Percentiles rank a stretch among this genome's conserved stretches.
These are phyloP conservation scores for Schizochytrium sp. DNA, from an alignment of 108 stramenopile genomes.

Conservation along the genomic window DNA sequence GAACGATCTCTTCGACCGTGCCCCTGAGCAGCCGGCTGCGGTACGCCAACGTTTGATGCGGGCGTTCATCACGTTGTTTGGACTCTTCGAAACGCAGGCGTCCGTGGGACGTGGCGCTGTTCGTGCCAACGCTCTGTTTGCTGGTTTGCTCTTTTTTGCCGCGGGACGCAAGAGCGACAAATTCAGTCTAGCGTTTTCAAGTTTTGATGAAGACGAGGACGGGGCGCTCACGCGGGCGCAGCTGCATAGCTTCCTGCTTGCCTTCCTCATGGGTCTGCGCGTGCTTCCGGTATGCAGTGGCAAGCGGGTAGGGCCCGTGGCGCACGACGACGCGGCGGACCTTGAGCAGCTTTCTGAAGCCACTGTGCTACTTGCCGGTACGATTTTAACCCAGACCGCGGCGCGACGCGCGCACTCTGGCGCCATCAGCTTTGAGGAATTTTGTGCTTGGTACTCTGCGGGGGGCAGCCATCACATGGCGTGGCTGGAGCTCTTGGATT, in stretches of 20 bases:
- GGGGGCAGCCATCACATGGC: background rate
- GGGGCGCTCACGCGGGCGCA: background rate
- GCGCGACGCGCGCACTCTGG: background rate
- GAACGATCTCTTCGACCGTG: background rate
- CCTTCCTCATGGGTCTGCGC: background rate
- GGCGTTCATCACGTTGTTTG: background rate
- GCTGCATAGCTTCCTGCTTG: background rate
- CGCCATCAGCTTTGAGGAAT: background rate
- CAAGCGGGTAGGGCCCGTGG: background rate
- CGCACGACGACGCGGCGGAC: background rate
- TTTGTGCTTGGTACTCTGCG: background rate
- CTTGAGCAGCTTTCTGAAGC: background rate
- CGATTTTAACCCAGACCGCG: background rate
- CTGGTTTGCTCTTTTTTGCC: background rate
- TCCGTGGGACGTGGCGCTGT: background rate
- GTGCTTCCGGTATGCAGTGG: background rate
- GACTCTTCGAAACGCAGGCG: background rate
- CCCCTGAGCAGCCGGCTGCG: background rate
- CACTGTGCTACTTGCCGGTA: background rate
- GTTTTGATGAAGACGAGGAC: background rate
- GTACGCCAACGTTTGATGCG: background rate
- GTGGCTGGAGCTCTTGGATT: background rate
- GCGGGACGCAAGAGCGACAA: conserved; percentile 1
- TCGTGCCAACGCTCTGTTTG: background rate
- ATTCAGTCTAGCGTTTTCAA: background rate